These are phyloP conservation scores for Neurospora sp. DNA, from an alignment of 495 filamentous ascomycete genomes.

Conservation along the genomic window DNA sequence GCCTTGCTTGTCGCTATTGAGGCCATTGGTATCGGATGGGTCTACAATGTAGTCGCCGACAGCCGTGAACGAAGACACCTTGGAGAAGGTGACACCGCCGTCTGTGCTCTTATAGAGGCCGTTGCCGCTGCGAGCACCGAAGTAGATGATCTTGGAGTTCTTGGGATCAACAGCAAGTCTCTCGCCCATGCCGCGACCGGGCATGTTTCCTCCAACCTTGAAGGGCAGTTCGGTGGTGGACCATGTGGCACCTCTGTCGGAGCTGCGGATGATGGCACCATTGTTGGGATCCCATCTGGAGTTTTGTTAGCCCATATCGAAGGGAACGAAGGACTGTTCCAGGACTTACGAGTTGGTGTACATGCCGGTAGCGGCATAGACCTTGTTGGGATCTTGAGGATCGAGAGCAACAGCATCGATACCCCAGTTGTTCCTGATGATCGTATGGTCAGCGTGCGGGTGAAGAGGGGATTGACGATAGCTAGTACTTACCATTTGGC, in stretches of 20 bases:
- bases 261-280: constrained; percentile 40
- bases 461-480: background rate
- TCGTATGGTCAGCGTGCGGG: constrained; percentile 9
- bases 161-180: constrained; percentile 50
- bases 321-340: background rate
- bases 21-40: constrained; percentile 32
- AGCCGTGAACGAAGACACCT: constrained; percentile 47
- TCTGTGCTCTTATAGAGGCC: constrained; percentile 54
- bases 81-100: constrained; percentile 44
- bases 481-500: constrained; percentile 30
- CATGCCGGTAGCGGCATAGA: constrained; percentile 49
- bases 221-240: constrained; percentile 37
- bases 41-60: constrained; percentile 37
- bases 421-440: constrained; percentile 40
- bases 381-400: constrained; percentile 38
- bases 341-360: constrained; percentile 36
- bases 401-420: constrained; percentile 50
- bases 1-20: constrained; percentile 40
- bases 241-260: constrained; percentile 43
- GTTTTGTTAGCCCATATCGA: background rate
- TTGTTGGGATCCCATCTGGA: constrained; percentile 44
- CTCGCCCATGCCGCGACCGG: constrained; percentile 54
- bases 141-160: constrained; percentile 45
- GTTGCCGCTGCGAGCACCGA: constrained; percentile 50
- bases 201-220: constrained; percentile 56